phyloP scores from a whole-genome alignment of 2,329 filamentous ascomycete genomes.

The Xylaria sp. region DNA sequence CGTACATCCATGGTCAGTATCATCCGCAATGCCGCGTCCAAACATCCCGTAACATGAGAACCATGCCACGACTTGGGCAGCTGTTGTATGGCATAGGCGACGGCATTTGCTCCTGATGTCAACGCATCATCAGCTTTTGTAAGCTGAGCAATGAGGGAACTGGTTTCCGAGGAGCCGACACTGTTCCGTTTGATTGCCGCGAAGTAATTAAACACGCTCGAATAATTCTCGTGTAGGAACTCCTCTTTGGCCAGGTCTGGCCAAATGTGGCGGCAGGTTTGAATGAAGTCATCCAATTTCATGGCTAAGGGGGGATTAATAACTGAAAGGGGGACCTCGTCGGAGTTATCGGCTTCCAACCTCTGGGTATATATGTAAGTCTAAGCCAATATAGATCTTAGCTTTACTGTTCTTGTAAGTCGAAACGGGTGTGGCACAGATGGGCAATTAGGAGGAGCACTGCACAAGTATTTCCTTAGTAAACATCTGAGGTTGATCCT shows the following conservation, averaged over 20 bases:
- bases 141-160: not conserved
- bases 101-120: not conserved
- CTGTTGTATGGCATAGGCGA: not conserved
- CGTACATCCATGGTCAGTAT: not conserved
- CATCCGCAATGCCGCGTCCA: not conserved
- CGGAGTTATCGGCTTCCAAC: too few relatives aligned
- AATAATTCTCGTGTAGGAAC: slow-evolving; percentile 5
- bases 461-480: too few relatives aligned
- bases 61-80: not conserved
- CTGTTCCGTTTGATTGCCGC: not conserved
- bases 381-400: too few relatives aligned
- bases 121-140: slow-evolving; percentile 1
- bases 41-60: not conserved
- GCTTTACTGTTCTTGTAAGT: too few relatives aligned
- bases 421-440: too few relatives aligned
- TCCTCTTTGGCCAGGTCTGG: slow-evolving; percentile 12
- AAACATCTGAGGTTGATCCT: too few relatives aligned
- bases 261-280: slow-evolving; percentile 12
- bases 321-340: too few relatives aligned
- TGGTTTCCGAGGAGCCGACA: not conserved
- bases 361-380: too few relatives aligned
- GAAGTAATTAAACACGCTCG: slow-evolving; percentile 6
- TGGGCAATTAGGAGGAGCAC: too few relatives aligned
- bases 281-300: slow-evolving; percentile 5
- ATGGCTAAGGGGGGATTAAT: too few relatives aligned